These are phyloP conservation scores for Friedmanniomyces simplex DNA, from an alignment of 495 filamentous ascomycete genomes.

Conservation along the genomic window DNA sequence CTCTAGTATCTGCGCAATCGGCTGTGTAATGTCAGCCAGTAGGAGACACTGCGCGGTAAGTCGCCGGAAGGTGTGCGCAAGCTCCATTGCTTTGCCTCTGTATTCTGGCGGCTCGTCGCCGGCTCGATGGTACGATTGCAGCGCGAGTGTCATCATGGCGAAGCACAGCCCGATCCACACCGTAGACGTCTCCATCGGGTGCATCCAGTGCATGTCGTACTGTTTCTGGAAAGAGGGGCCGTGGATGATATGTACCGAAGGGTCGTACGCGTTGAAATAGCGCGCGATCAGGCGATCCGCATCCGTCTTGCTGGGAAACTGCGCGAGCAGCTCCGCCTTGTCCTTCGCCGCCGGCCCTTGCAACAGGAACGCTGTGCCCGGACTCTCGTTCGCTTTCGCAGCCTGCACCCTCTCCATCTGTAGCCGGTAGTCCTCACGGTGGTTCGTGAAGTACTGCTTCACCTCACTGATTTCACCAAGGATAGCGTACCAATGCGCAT, in stretches of 20 bases:
- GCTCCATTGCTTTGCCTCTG: conserved; percentile 38
- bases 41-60: conserved; percentile 81
- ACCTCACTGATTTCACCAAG: conserved; percentile 89
- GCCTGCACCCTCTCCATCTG: conserved; percentile 53
- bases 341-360: conserved; percentile 54
- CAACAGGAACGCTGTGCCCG: conserved; percentile 55
- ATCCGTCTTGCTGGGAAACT: conserved; percentile 67
- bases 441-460: conserved; percentile 69
- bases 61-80: conserved; percentile 68
- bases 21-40: conserved; percentile 81
- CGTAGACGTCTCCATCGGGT: conserved; percentile 65
- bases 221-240: conserved; percentile 74
- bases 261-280: conserved; percentile 63
- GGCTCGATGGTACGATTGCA: conserved; percentile 82
- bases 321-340: conserved; percentile 63
- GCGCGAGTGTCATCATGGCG: conserved; percentile 76
- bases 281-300: conserved; percentile 69
- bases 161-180: conserved; percentile 89
- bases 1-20: conserved; percentile 77
- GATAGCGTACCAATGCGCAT: conserved; percentile 89
- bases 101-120: conserved; percentile 88
- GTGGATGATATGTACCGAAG: conserved; percentile 74
- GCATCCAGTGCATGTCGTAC: conserved; percentile 81
- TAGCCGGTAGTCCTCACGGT: conserved; percentile 59
- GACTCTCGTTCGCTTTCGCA: conserved; percentile 40